Base-by-base conservation (phyloP, 768 basidiomycete genomes). In the Guyanaporus albipodus region DNA sequence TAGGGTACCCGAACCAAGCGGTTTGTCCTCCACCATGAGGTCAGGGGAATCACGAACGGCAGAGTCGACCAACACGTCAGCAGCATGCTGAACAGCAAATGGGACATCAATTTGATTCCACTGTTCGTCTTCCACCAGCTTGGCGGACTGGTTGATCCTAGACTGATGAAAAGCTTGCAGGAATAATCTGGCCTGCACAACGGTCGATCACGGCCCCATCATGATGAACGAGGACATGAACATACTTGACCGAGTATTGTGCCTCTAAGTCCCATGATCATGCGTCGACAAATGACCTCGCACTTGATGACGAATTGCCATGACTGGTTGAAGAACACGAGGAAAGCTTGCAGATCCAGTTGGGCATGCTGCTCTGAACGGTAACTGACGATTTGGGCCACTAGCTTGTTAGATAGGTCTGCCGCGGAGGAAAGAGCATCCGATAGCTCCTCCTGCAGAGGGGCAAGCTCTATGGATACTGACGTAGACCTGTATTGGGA, bases 231-330 rank as follows among this genome's bases (percentile, higher is more conserved):
- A 22, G 19, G 42, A 22, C 31, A 36, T 56, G 48, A 52, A 60
- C 68, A 33, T 53, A 87, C 87, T 75, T 95, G 94, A 43, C 82
- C 75, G 35, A 94, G 82, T 41, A 92, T 78, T 2, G 82, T 87
- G 5, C 93, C 94, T 48, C 96, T 73, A 26, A 98, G 71, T 6
- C 91, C 87, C 46, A 97, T 90, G 48, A 97, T 93, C 91, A 98
- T 97, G 54, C 85, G 74, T 44, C 83, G 76, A 53, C 87, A 90
- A 23, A 96, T 72, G 23, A 83, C 79, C 63, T 99, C 95, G 59
- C 89, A 91, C 53, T 75, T 76, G 21, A 96, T 77, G 8, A 98
- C 91, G 56, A 98, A 98, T 21, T 75, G 68, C 95, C 95, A 97
- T 2, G 87, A 83, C 55, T 80, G 76, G 44, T 85, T 83, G 73